A percentile compares a stretch with the other conserved stretches of the same genome.
Conservation (phyloP, 441 rosid genomes). For the Francoa sonchifolia region DNA sequence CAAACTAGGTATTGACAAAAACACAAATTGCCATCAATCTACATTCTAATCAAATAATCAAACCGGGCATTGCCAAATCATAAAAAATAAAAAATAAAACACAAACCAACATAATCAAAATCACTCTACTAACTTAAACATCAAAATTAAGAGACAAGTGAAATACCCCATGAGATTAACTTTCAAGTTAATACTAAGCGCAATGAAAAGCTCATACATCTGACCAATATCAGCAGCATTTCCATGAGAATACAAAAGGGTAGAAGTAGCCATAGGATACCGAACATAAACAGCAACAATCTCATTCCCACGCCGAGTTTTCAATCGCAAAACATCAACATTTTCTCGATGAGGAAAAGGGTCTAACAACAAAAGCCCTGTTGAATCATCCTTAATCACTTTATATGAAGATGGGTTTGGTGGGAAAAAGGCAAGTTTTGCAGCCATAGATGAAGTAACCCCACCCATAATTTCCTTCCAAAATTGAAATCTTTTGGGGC, state of each 20-base stretch:
- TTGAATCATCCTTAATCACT: conserved; percentile 26
- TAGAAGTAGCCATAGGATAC: conserved; percentile 54
- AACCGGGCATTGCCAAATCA: neutral
- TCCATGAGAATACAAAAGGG: conserved; percentile 56
- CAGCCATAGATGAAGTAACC: conserved; percentile 72
- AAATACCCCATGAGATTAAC: conserved; percentile 60
- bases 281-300: conserved; percentile 50
- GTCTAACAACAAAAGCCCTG: conserved; percentile 36
- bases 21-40: too few relatives aligned
- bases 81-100: neutral
- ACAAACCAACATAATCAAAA: conserved; percentile 2
- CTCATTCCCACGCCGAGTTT: conserved; percentile 46
- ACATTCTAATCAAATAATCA: neutral
- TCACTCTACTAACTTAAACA: neutral
- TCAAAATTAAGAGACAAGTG: neutral
- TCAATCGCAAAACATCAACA: conserved; percentile 41
- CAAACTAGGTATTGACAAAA: too few relatives aligned
- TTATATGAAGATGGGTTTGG: conserved; percentile 71
- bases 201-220: conserved; percentile 68
- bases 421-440: conserved; percentile 57
- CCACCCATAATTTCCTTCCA: conserved; percentile 37
- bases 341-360: conserved; percentile 55
- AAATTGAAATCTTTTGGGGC: too few relatives aligned
- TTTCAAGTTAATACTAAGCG: conserved; percentile 52
- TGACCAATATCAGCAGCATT: conserved; percentile 67